Evolutionary conservation across 257 asterid species (phyloP), one percentile per base, ranked within the genome.

Genomic region (Ligustrum vulgare): DNA sequence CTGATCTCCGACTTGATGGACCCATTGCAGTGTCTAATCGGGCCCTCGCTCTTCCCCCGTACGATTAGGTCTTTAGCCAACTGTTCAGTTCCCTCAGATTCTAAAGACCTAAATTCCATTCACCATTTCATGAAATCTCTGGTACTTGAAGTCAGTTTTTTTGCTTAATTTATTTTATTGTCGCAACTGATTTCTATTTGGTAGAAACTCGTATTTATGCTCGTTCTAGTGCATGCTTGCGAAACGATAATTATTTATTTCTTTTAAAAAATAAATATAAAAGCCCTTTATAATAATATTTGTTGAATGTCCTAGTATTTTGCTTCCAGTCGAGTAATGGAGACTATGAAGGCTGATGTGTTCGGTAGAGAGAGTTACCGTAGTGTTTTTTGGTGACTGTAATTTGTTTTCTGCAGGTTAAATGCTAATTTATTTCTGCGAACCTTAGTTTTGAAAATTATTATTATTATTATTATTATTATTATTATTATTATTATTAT

Each of bases 91-190:
- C 85, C 90, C 16, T 31, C 74, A 58, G 78, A 75, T 45, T 65
- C 78, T 51, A 81, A 72, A 51, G 86, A 90, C 85, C 91, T 86
- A 33, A 85, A 88, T 72, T 86, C 90, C 22, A 25, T 90, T 72
- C 89, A 90, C 73, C 77, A 77, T 67, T 81, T 89, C 74, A 85
- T 92, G 90, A 89, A 90, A 81, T 84, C 87, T 31, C 45, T 80
- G 95, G 96, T 90, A 86, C 9, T 22, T 22, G 18, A 60, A 28
- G 0, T 77, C 28, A 8, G 34, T 7, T 25, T 8, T 16, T 4
- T 67, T 4, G 4, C 18, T 63, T 69, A 12, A 34, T 75, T 71
- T 22, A 8, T 16, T 78, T 45, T 35, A 32, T 43, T 56, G 51
- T 1, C 25, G 4, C 34, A 77, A 78, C 81, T 22, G 8, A 49